A percentile compares a stretch with the other conserved stretches of the same genome.
phyloP scores from a whole-genome alignment of 331 rosid species.

The Cucumis variabilis region DNA sequence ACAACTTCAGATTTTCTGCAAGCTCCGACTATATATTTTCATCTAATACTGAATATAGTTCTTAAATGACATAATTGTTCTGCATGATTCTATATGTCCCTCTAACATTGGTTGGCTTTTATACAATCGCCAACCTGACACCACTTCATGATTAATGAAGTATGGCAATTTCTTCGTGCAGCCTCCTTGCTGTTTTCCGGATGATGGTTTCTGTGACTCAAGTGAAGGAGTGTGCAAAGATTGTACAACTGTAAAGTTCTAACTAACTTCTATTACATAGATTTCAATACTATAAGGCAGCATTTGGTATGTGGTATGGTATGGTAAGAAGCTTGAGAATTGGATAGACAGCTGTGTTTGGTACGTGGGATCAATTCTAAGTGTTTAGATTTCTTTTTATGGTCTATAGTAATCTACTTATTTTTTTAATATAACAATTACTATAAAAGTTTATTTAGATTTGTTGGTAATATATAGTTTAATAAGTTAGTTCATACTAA shows the following conservation, averaged over 20 bases:
- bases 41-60: neutral
- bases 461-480: neutral
- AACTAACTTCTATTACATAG: neutral
- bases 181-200: slow-evolving; percentile 95
- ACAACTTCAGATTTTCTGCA: slow-evolving; percentile 13
- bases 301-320: slow-evolving; percentile 18
- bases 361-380: neutral
- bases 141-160: slow-evolving; percentile 44
- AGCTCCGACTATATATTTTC: slow-evolving; percentile 10
- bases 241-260: slow-evolving; percentile 83
- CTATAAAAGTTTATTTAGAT: neutral
- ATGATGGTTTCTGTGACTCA: slow-evolving; percentile 83
- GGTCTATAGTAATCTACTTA: neutral
- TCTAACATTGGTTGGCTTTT: slow-evolving; percentile 22
- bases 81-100: neutral
- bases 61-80: neutral
- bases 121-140: slow-evolving; percentile 30
- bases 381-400: slow-evolving; percentile 3
- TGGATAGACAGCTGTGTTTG: neutral
- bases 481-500: neutral
- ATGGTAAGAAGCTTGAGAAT: slow-evolving; percentile 3
- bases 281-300: neutral
- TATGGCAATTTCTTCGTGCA: slow-evolving; percentile 48
- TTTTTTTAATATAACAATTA: neutral
- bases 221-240: slow-evolving; percentile 87